Conservation (phyloP, 75 land plant genomes). For the Chamaecyparis obtusa region DNA sequence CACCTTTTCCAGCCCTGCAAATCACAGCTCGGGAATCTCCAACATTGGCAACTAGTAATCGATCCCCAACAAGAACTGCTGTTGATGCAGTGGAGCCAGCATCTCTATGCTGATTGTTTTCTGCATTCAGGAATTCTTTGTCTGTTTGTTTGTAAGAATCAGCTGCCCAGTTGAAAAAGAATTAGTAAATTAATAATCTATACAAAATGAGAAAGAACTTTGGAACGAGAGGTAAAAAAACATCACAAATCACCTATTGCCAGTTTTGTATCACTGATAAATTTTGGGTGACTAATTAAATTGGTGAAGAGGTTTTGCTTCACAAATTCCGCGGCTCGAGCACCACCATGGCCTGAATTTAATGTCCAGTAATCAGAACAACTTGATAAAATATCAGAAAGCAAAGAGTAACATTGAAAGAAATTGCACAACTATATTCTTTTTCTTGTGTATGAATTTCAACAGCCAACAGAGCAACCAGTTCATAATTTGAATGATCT, state of each 20-base stretch:
- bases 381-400: neutral
- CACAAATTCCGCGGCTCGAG: constrained; percentile 78
- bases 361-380: neutral
- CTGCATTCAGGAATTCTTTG: constrained; percentile 61
- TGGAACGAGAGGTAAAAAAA: neutral
- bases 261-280: constrained; percentile 65
- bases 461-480: neutral
- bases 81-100: constrained; percentile 92
- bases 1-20: constrained; percentile 71
- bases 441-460: neutral
- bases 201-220: neutral
- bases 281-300: constrained; percentile 65
- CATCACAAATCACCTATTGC: constrained; percentile 60
- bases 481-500: neutral
- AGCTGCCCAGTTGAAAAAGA: constrained; percentile 37
- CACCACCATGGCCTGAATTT: constrained; percentile 78
- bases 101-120: constrained; percentile 61
- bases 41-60: constrained; percentile 81
- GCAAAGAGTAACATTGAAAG: neutral
- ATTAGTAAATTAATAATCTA: neutral
- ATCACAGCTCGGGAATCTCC: constrained; percentile 88
- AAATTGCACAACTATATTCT: neutral
- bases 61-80: constrained; percentile 65
- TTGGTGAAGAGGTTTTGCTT: constrained; percentile 77
- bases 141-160: constrained; percentile 78